Percentiles rank a stretch among this genome's conserved stretches.
phyloP scores from a whole-genome alignment of 768 basidiomycete species.

The Boletus barrowsii region DNA sequence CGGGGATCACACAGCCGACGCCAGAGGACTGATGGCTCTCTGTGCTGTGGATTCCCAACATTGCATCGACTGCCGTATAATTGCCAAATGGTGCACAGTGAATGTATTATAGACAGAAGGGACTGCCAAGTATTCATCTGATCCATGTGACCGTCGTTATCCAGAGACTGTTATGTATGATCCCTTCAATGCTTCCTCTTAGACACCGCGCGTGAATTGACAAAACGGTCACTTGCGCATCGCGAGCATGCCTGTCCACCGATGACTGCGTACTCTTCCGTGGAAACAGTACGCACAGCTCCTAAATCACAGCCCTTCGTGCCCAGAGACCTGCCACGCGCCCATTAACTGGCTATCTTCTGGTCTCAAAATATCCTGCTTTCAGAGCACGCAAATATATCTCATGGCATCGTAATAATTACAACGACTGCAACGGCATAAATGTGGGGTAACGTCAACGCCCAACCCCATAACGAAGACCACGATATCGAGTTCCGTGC shows the following conservation, averaged over 20 bases:
- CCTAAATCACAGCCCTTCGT: conserved; percentile 28
- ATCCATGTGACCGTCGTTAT: background rate
- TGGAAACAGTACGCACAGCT: too few relatives aligned
- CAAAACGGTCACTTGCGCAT: background rate
- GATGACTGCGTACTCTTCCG: background rate
- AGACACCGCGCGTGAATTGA: background rate
- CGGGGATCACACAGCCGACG: conserved; percentile 22
- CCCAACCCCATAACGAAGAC: conserved; percentile 17
- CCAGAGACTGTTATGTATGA: background rate
- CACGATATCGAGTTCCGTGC: conserved; percentile 19
- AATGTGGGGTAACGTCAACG: too few relatives aligned
- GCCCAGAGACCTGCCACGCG: conserved; percentile 14
- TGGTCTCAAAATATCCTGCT: too few relatives aligned
- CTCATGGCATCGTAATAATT: conserved; percentile 37
- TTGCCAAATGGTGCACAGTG: conserved; percentile 7
- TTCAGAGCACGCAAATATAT: conserved; percentile 36
- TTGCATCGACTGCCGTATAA: background rate
- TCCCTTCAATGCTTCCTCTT: background rate
- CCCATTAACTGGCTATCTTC: conserved; percentile 29
- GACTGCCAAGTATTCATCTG: background rate
- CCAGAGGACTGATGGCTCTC: conserved; percentile 14
- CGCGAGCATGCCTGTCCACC: conserved; percentile 1
- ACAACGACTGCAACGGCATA: conserved; percentile 36
- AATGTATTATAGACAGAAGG: background rate
- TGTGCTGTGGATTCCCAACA: background rate